Evolutionary conservation across 2,329 filamentous ascomycete genomes (phyloP), one percentile per base, ranked within the genome.

Genomic region (Triangularia setosa): DNA sequence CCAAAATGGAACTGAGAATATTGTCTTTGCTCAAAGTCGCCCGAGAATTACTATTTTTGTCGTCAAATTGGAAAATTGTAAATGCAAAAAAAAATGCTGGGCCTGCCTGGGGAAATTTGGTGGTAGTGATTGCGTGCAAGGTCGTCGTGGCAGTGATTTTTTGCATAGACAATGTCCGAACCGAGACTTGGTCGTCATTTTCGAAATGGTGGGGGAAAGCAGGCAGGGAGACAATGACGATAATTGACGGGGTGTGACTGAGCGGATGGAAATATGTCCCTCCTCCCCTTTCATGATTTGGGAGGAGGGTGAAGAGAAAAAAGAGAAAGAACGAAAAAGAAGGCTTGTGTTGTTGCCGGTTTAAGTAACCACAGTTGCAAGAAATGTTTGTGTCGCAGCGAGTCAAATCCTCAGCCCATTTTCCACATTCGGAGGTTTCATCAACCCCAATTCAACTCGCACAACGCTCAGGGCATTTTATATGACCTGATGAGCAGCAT

Each of bases 281-380:
- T 21, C 28, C 61, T 62, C 48, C 48, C 24, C 48, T 27, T 23
- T 27, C 24, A 35, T 58, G 62, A 60, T 62, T 35, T 62, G 58
- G 55, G 64, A 56, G 66, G 67, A 63, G 67, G 67, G 64, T 67
- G 65, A 58, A 52, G 61, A 60, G 56, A 65, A 25, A 18, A 8
- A 18, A 24, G 7, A 21, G 24, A 25, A 14, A 27, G 60, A 60
- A 68, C 18, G 27, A 33, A 62, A 62, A 55, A 12, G 24, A 40
- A 18, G 8, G 27, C 9, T 6, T 4, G 12, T 8, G 24, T 5
- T 27, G 12, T 40, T n/a, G n/a, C n/a, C 27, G 14, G 60, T 58
- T 58, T 61, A 59, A 40, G 18, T 59, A 59, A 23, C n/a, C 23
- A 40, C 57, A n/a, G 12, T 58, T 55, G 57, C 35, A 44, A 30